Evolutionary conservation across 305 asterid species (phyloP).

Genomic region (Fraxinus xanthoxyloides): DNA sequence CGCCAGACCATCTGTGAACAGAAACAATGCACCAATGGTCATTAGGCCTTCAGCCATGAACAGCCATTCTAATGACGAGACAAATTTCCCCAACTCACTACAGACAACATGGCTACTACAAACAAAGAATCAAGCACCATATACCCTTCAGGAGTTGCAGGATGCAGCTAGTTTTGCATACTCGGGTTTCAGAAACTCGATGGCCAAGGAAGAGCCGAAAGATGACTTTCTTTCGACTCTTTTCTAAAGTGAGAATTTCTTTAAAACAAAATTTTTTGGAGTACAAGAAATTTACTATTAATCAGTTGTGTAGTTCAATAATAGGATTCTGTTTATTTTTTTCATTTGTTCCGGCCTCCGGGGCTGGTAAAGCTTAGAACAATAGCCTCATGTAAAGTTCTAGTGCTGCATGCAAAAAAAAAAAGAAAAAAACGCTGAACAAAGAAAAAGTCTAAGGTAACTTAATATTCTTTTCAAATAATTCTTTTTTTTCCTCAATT

Average conservation of each 20-base stretch:
- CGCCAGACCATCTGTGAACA: slow-evolving; percentile 21
- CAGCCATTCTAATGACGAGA: slow-evolving; percentile 23
- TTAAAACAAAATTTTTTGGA: neutral
- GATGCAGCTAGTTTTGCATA: slow-evolving; percentile 26
- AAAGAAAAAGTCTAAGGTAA: slow-evolving; percentile 18
- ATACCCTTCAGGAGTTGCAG: slow-evolving; percentile 44
- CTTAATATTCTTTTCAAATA: slow-evolving; percentile 6
- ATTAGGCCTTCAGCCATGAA: slow-evolving; percentile 32
- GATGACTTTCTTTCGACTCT: slow-evolving; percentile 30
- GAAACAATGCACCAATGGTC: slow-evolving; percentile 28
- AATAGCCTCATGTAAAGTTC: slow-evolving; percentile 14
- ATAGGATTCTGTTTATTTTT: slow-evolving; percentile 25
- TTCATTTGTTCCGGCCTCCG: slow-evolving; percentile 28
- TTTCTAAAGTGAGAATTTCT: slow-evolving; percentile 18
- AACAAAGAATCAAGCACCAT: slow-evolving; percentile 30
- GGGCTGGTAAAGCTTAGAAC: slow-evolving; percentile 17
- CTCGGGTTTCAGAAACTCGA: slow-evolving; percentile 32
- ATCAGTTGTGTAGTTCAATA: slow-evolving; percentile 16
- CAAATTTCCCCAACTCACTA: slow-evolving; percentile 14
- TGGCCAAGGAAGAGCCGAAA: slow-evolving; percentile 36
- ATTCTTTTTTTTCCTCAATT: neutral
- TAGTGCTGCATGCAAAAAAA: slow-evolving; percentile 19
- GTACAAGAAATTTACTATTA: slow-evolving; percentile 3
- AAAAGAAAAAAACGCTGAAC: slow-evolving; percentile 14
- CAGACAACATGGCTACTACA: slow-evolving; percentile 15